phyloP scores from a whole-genome alignment of 129 eudicot species.

The Heracleum sosnowskyi region DNA sequence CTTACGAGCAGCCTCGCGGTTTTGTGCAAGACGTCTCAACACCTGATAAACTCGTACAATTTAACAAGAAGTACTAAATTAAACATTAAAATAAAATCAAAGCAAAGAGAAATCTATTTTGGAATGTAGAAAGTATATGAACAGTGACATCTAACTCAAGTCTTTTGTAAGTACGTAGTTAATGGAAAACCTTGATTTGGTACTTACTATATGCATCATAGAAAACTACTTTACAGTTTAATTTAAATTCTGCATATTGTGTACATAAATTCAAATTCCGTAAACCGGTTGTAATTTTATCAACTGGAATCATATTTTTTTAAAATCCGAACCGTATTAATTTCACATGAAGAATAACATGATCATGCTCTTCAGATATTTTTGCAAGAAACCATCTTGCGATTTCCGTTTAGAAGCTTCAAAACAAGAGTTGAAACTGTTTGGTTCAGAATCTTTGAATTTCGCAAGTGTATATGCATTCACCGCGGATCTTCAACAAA shows the following conservation, averaged over 20 bases:
- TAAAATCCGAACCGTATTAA: neutral
- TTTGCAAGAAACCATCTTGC: neutral
- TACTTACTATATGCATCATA: neutral
- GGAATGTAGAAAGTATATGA: neutral
- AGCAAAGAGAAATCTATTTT: neutral
- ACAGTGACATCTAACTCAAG: neutral
- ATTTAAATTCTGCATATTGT: neutral
- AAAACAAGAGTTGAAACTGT: neutral
- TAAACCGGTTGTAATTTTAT: neutral
- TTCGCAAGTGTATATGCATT: neutral
- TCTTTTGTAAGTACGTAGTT: neutral
- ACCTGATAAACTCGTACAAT: conserved; percentile 4
- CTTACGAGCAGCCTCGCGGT: conserved; percentile 99
- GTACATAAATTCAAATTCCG: neutral
- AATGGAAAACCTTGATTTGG: neutral
- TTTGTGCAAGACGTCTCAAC: conserved; percentile 92
- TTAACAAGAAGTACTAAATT: neutral
- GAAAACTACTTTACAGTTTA: neutral
- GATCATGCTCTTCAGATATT: neutral
- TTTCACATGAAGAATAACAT: neutral
- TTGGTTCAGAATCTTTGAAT: neutral
- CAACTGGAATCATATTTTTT: neutral
- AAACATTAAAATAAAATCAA: neutral
- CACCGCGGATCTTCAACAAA: neutral
- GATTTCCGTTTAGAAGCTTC: neutral